Conservation (phyloP, 352 stramenopile species). For the Pythium diclinum region DNA sequence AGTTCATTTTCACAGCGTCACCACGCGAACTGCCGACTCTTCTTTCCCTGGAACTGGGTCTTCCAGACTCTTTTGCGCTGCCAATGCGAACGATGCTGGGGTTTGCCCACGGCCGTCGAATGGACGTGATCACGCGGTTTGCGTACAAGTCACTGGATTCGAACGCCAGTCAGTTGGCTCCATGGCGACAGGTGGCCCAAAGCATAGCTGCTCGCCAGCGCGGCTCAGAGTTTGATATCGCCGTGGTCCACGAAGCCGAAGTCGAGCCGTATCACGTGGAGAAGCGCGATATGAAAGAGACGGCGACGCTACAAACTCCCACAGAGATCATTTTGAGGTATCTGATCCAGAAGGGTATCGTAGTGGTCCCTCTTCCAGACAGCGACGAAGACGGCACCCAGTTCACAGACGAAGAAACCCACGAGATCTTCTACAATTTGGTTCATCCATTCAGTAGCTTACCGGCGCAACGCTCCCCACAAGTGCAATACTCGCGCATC, state of each 20-base stretch:
- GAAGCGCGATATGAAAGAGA: slow-evolving; percentile 26
- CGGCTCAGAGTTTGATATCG: slow-evolving; percentile 35
- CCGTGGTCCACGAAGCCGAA: slow-evolving; percentile 45
- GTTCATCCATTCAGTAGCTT: slow-evolving; percentile 44
- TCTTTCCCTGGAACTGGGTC: slow-evolving; percentile 18
- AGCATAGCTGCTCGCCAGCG: slow-evolving; percentile 35
- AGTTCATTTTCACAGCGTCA: slow-evolving; percentile 45
- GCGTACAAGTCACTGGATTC: slow-evolving; percentile 27
- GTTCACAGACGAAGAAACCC: slow-evolving; percentile 20
- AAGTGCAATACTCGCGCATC: slow-evolving; percentile 47
- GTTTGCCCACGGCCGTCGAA: slow-evolving; percentile 42
- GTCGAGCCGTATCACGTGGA: slow-evolving; percentile 32
- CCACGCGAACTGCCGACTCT: slow-evolving; percentile 29
- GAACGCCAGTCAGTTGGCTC: slow-evolving; percentile 21
- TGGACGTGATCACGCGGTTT: slow-evolving; percentile 47
- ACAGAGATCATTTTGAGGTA: slow-evolving; percentile 45
- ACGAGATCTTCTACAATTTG: slow-evolving; percentile 43
- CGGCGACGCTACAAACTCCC: slow-evolving; percentile 33
- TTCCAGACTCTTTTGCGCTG: neutral
- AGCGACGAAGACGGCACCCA: slow-evolving; percentile 18
- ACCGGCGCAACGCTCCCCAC: slow-evolving; percentile 36
- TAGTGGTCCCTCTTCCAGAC: slow-evolving; percentile 37
- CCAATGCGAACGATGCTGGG: slow-evolving; percentile 9
- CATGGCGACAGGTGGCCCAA: slow-evolving; percentile 32
- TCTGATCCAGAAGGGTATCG: slow-evolving; percentile 47